These are phyloP conservation scores for Tolypocladium sp. DNA, from an alignment of 2,329 filamentous ascomycete genomes.

Conservation along the genomic window DNA sequence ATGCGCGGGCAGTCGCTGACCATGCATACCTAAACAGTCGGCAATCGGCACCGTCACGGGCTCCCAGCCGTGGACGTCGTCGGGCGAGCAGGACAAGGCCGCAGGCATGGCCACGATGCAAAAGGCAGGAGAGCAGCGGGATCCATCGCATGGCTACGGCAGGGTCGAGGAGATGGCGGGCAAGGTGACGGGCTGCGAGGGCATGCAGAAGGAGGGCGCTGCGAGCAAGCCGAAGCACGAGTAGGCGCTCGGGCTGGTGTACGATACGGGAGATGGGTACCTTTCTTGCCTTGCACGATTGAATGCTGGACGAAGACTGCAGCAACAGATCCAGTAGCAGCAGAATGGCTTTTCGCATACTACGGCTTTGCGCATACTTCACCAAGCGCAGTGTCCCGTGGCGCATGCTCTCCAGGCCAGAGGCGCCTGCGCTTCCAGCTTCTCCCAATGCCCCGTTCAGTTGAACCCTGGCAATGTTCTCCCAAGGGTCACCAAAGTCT, in stretches of 20 bases:
- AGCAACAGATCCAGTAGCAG: neutral
- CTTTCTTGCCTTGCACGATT: neutral
- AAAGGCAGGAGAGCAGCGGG: conserved; percentile 45
- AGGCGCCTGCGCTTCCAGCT: neutral
- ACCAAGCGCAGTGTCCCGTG: too few relatives aligned
- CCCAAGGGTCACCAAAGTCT: neutral
- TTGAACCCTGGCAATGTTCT: too few relatives aligned
- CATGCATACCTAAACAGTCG: conserved; percentile 28
- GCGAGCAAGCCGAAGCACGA: conserved; percentile 31
- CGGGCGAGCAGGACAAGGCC: conserved; percentile 55
- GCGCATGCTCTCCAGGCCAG: neutral
- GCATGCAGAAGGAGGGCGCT: conserved; percentile 56
- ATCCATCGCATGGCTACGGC: conserved; percentile 48
- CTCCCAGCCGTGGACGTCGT: conserved; percentile 52
- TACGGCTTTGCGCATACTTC: too few relatives aligned
- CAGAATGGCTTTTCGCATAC: neutral
- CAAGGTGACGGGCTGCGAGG: conserved; percentile 55
- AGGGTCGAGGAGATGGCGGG: conserved; percentile 57
- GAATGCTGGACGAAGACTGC: neutral
- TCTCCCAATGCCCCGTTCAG: neutral
- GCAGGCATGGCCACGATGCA: conserved; percentile 55
- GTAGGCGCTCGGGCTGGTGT: neutral
- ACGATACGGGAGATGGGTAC: too few relatives aligned
- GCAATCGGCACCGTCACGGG: conserved; percentile 53
- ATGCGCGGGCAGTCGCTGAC: neutral